Conservation (phyloP, 176 grass and related monocot species). For the Saccharum officinarum region DNA sequence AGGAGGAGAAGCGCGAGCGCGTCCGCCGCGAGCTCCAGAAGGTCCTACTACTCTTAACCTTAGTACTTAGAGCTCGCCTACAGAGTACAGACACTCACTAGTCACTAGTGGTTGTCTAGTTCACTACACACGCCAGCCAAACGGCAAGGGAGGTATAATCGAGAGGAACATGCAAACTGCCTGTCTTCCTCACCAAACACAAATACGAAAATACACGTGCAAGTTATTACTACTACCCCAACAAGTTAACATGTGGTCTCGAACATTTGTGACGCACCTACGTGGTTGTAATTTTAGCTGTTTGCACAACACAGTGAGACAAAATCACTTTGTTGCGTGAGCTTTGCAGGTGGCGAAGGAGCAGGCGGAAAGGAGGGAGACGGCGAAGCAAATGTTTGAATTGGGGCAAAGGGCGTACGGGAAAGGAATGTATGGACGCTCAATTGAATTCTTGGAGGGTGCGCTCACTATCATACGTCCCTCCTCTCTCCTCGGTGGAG, state of each 20-base stretch:
- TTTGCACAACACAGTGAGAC: background rate
- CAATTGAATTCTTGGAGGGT: conserved; percentile 88
- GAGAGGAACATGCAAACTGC: background rate
- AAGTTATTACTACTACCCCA: background rate
- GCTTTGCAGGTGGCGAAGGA: conserved; percentile 78
- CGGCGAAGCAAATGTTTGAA: conserved; percentile 92
- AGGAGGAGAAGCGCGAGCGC: conserved; percentile 92
- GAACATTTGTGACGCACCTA: background rate
- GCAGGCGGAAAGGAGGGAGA: conserved; percentile 81
- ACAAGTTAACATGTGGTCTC: background rate
- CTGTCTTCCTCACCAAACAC: background rate
- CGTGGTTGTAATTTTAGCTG: background rate
- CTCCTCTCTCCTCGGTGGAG: conserved; percentile 78
- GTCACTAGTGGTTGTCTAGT: background rate
- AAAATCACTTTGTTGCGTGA: background rate
- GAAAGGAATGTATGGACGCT: conserved; percentile 85
- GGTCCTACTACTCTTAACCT: conserved; percentile 31
- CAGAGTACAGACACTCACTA: background rate
- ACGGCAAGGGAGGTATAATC: background rate
- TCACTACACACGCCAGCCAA: background rate
- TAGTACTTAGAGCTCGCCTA: background rate
- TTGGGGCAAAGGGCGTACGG: conserved; percentile 88
- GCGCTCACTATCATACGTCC: conserved; percentile 80
- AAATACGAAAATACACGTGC: background rate
- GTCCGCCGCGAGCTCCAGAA: conserved; percentile 91